Evolutionary conservation across 2,329 filamentous ascomycete genomes (phyloP), one percentile per base, ranked within the genome.

Genomic region (Alternaria ventricosa): DNA sequence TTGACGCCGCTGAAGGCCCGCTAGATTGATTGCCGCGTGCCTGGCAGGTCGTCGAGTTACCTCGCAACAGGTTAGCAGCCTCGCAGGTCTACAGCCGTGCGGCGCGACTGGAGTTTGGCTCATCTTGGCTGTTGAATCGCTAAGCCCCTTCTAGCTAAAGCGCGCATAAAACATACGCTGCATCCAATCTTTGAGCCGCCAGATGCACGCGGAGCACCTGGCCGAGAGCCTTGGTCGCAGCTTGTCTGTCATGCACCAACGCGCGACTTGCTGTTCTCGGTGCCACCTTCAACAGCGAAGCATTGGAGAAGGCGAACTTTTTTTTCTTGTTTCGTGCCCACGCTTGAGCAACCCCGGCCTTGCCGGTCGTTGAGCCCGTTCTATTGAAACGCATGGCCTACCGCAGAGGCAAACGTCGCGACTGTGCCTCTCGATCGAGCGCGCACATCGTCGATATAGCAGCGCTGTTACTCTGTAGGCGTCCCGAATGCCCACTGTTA

Each of bases 61-160:
- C 44, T 45, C 61, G 25, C 44, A 65, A 57, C 27, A 28, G 61
- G 61, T 47, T 63, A 70, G 64, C 64, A 53, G 18, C 59, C 18
- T 54, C 47, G 59, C 65, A 59, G 67, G 64, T 41, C 64, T 57
- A 57, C 62, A 63, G 60, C 60, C 60, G 61, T 62, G 64, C 64
- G 43, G 66, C 66, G 47, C 54, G 36, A 57, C 30, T 47, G 56
- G 46, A 63, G 62, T 60, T 56, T 51, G 63, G 55, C 55, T 46
- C 56, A 54, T 57, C 70, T 74, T 69, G 70, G 70, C 69, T 63
- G 50, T 61, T 59, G 53, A 68, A 45, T 50, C 51, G 55, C 50
- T 44, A 65, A 45, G 46, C 43, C 57, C 18, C 18, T 18, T 64
- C 27, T 47, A 55, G 65, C 64, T 68, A 63, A 64, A 63, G 54